Evolutionary conservation across 2,329 filamentous ascomycete species (phyloP), one percentile per base, ranked within the genome.

Genomic region (Cladosporium cucumerinum): DNA sequence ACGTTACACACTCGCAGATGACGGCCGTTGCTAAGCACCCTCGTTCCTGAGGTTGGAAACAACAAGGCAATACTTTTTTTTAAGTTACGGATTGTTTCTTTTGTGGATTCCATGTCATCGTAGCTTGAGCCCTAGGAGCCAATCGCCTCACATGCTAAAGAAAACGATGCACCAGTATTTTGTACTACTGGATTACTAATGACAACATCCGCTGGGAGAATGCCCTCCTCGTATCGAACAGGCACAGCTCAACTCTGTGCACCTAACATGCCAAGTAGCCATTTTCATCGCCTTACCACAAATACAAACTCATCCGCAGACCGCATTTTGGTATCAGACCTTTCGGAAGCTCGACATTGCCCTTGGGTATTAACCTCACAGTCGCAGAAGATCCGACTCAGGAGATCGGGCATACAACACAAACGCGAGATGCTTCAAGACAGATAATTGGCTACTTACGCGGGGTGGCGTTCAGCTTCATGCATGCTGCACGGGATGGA

Each of bases 181-280:
- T 10, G n/a, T 11, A 5, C 3, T 46, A 5, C 39, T 21, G 39
- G 2, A 21, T 2, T 21, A 12, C n/a, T 21, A 23, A 7, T 46
- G 39, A 46, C 16, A 21, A 21, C 3, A 21, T 23, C 10, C n/a
- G 5, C 7, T 12, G n/a, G 4, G 39, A 46, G 8, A n/a, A 11
- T 7, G 8, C n/a, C 23, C 10, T 12, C 8, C 1, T 16, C 8
- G 0, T 0, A 10, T n/a, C 0, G 39, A 12, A 23, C n/a, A 46
- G 8, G 10, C 3, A 46, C 39, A 46, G 39, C n/a, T 21, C 39
- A 46, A 21, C 2, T 46, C 10, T 46, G 39, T 46, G n/a, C 8
- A 11, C 3, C n/a, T 46, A 16, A 5, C 7, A n/a, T 5, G 7
- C 8, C 39, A 12, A 2, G 23, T 6, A 12, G 0, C 1, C n/a